Percentiles rank a stretch among this genome's conserved stretches.
phyloP scores from a whole-genome alignment of 176 grass and related monocot genomes.

The Avena sativa region DNA sequence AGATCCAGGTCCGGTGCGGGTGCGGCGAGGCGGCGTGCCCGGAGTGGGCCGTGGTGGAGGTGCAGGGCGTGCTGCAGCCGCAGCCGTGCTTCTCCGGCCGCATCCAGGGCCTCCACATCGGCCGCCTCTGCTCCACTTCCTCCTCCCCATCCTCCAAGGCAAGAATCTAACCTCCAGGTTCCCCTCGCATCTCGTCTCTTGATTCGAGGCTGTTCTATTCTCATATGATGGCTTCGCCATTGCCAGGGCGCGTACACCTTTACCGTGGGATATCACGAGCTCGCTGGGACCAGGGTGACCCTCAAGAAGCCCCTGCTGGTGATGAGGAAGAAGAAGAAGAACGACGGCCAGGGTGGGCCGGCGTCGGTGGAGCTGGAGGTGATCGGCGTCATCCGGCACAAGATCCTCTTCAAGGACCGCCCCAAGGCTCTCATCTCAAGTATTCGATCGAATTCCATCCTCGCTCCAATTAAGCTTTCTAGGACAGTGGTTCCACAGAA shows the following conservation, averaged over 20 bases:
- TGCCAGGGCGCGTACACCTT: conserved; percentile 72
- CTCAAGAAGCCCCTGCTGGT: conserved; percentile 89
- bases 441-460: conserved; percentile 25
- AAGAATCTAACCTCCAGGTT: background rate
- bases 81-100: conserved; percentile 57
- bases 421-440: conserved; percentile 91
- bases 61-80: conserved; percentile 86
- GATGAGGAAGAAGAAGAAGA: conserved; percentile 77
- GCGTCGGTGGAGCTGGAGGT: conserved; percentile 66
- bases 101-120: conserved; percentile 83
- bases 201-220: background rate
- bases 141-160: conserved; percentile 62
- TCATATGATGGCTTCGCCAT: background rate
- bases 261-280: conserved; percentile 94
- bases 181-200: background rate
- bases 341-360: background rate
- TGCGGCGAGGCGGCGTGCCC: conserved; percentile 68
- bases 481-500: background rate
- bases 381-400: conserved; percentile 83
- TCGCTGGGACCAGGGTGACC: conserved; percentile 64
- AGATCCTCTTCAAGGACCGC: conserved; percentile 92
- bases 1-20: conserved; percentile 72
- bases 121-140: conserved; percentile 74
- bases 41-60: conserved; percentile 88
- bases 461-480: background rate